A percentile compares a stretch with the other conserved stretches of the same genome.
Evolutionary conservation across 805 yeast genomes (phyloP).

Genomic region (Ogataea pini): DNA sequence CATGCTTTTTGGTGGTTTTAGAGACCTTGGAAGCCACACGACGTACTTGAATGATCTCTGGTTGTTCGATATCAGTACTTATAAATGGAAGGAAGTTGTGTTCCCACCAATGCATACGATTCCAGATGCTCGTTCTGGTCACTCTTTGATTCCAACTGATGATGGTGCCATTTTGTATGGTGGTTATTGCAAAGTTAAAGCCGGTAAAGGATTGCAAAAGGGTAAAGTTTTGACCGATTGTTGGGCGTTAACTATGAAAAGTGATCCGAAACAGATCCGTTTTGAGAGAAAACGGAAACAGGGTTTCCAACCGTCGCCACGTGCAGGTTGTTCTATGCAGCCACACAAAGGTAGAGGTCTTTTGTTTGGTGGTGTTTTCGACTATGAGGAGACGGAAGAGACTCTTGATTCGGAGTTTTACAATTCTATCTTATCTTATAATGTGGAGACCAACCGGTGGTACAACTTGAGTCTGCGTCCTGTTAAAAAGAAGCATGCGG

Average conservation of each 20-base stretch:
- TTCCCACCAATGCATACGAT: slow-evolving; percentile 76
- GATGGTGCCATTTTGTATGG: slow-evolving; percentile 90
- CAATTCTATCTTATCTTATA: slow-evolving; percentile 79
- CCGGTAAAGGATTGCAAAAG: slow-evolving; percentile 82
- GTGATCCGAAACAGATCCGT: slow-evolving; percentile 71
- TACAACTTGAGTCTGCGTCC: slow-evolving; percentile 66
- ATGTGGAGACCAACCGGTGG: slow-evolving; percentile 88
- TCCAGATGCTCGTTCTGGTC: slow-evolving; percentile 95
- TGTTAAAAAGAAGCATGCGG: slow-evolving; percentile 50
- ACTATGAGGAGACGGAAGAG: slow-evolving; percentile 94
- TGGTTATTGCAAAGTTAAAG: slow-evolving; percentile 92
- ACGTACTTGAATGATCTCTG: slow-evolving; percentile 84
- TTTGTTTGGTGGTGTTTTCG: slow-evolving; percentile 93
- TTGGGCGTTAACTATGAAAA: slow-evolving; percentile 86
- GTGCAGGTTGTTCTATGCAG: slow-evolving; percentile 93
- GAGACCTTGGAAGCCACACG: slow-evolving; percentile 83
- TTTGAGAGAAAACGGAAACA: slow-evolving; percentile 92
- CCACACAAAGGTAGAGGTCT: slow-evolving; percentile 90
- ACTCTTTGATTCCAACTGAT: slow-evolving; percentile 72
- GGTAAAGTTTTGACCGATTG: slow-evolving; percentile 87
- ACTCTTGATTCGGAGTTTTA: slow-evolving; percentile 80
- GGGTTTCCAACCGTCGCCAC: slow-evolving; percentile 86
- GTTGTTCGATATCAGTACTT: slow-evolving; percentile 86
- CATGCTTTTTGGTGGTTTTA: slow-evolving; percentile 86
- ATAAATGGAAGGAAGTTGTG: slow-evolving; percentile 89